Base-by-base conservation (phyloP, 139 green algal genomes). In the Eudorina sp. region DNA sequence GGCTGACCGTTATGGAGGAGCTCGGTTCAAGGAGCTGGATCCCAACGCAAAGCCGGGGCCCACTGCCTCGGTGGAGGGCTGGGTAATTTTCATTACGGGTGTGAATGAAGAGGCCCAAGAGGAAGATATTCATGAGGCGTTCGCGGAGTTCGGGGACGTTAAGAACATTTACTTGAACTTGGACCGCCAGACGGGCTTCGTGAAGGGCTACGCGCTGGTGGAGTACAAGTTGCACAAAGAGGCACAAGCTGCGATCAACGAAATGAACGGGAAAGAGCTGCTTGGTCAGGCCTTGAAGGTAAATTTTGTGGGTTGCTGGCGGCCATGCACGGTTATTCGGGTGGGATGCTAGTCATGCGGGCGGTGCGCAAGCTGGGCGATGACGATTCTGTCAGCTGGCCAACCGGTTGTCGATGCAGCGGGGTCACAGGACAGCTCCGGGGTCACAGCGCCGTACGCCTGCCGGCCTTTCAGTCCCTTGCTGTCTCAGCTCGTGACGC, bases 81-180 rank as follows among this genome's bases (percentile, higher is more conserved):
- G 97, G 97, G 96, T 99, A 21, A 73, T 99, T 27, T 95, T 99
- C 36, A 94, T 98, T 11, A 98, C 96, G 0, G 93, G 93, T 36
- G 92, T 99, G 36, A 96, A 99, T 85, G 98, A 99, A 79, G 98
- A 99, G 93, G 96, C 97, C 1, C 92, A 90, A 40, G 97, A 99
- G 89, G 97, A 99, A 70, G 97, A 99, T 46, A 58, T 99, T 27
- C 93, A 97, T 48, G 97, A 99, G 58, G 91, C 93, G 0, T 99
- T 99, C 88, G 93, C 92, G 9, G 97, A 99, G 69, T 98, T 94
- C 89, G 98, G 98, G 0, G 96, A 99, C 34, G 91, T 99, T 41
- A 99, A 97, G 83, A 99, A 98, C 92, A 95, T 99, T 43, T 97
- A 99, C 92, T 90, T 99, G 62, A 99, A 99, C 83, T 90, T 99